These are phyloP conservation scores for Colletotrichum siamense DNA, from an alignment of 2,329 filamentous ascomycete species.

Conservation along the genomic window DNA sequence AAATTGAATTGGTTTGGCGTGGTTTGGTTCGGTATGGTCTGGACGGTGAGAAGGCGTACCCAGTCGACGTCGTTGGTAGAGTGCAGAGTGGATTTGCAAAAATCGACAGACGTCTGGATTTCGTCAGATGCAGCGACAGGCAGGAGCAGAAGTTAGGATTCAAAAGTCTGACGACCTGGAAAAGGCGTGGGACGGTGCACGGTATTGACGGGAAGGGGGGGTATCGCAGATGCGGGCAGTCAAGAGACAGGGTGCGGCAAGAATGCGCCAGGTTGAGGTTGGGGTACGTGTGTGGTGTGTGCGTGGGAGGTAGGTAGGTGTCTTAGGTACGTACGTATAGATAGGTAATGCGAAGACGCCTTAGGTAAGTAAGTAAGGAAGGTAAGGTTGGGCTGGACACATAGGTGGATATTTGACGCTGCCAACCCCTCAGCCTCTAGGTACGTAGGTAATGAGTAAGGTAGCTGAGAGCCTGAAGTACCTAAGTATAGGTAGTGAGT, in stretches of 20 bases:
- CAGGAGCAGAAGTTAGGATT: neutral
- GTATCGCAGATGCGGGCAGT: neutral
- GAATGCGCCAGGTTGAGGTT: conserved; percentile 1
- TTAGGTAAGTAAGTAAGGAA: neutral
- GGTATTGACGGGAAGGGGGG: neutral
- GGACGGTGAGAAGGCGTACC: neutral
- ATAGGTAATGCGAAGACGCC: neutral
- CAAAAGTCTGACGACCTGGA: neutral
- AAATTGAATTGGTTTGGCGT: neutral
- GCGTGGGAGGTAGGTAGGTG: neutral
- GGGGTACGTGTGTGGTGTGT: neutral
- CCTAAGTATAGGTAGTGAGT: neutral
- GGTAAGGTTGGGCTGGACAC: neutral
- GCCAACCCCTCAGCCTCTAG: neutral
- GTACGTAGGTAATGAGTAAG: neutral
- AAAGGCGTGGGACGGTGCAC: neutral
- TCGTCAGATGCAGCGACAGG: neutral
- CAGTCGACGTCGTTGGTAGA: neutral
- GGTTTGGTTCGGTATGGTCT: neutral
- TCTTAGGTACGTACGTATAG: neutral
- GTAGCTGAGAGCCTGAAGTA: neutral
- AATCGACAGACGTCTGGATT: neutral
- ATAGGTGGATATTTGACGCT: neutral
- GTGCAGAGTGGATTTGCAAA: neutral
- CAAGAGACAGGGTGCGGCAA: neutral